These are phyloP conservation scores for Debaryomyces coudertii DNA, from an alignment of 1,139 yeast genomes.

Conservation along the genomic window DNA sequence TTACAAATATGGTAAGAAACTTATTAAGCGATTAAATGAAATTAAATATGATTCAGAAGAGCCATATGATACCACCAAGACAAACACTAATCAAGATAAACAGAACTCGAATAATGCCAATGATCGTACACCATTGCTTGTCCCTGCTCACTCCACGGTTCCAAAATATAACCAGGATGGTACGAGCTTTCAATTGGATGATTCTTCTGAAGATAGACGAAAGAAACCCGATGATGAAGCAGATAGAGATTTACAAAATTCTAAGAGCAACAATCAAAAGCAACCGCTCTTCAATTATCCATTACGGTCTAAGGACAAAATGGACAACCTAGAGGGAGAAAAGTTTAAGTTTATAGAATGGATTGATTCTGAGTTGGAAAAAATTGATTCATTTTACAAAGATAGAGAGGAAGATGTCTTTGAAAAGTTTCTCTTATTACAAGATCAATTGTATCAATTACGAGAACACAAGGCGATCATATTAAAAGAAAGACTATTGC, in stretches of 20 bases:
- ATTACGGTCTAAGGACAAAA: slow-evolving; percentile 20
- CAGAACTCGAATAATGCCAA: slow-evolving; percentile 12
- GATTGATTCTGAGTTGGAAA: slow-evolving; percentile 61
- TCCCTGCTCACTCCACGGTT: slow-evolving; percentile 14
- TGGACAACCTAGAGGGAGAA: slow-evolving; percentile 29
- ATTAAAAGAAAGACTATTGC: slow-evolving; percentile 19
- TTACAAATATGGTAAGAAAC: slow-evolving; percentile 58
- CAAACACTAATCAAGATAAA: background rate
- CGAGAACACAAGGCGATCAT: slow-evolving; percentile 51
- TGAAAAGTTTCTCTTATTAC: slow-evolving; percentile 61
- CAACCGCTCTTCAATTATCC: slow-evolving; percentile 27
- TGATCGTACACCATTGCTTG: slow-evolving; percentile 37
- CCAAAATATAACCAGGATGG: background rate
- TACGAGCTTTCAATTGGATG: background rate
- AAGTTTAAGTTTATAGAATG: slow-evolving; percentile 56
- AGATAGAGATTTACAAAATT: slow-evolving; percentile 5
- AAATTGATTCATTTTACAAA: slow-evolving; percentile 62
- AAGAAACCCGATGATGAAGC: background rate
- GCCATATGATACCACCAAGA: background rate
- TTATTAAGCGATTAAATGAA: slow-evolving; percentile 32
- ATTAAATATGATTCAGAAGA: slow-evolving; percentile 11
- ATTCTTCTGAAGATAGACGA: background rate
- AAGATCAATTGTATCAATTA: slow-evolving; percentile 68
- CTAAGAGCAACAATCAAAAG: background rate
- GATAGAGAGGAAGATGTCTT: slow-evolving; percentile 64